Percentiles rank a stretch among this genome's conserved stretches.
Evolutionary conservation across 1,284 basidiomycete species (phyloP).

Genomic region (Coniferiporia sulphurascens): DNA sequence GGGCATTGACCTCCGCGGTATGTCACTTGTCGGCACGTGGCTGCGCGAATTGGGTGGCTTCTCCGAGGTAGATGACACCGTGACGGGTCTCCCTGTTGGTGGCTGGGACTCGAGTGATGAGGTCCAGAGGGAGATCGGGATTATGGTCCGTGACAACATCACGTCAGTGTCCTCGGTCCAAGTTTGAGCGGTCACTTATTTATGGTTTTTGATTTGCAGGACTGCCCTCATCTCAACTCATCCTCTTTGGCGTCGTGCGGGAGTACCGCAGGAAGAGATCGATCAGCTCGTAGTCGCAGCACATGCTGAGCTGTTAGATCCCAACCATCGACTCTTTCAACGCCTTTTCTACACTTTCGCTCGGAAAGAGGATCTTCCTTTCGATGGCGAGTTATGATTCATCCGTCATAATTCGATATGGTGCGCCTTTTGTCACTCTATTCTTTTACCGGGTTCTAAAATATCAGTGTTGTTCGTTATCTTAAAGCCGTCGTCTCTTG

Average conservation of each 20-base stretch:
- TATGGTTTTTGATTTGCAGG: not conserved
- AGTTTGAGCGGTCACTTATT: not conserved
- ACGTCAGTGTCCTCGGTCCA: not conserved
- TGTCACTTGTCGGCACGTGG: slow-evolving; percentile 11
- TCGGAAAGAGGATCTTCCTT: slow-evolving; percentile 10
- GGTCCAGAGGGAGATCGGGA: slow-evolving; percentile 17
- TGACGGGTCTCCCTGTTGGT: slow-evolving; percentile 14
- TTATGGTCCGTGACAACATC: slow-evolving; percentile 18
- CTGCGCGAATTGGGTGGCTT: slow-evolving; percentile 17
- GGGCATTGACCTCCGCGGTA: slow-evolving; percentile 8
- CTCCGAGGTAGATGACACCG: slow-evolving; percentile 13
- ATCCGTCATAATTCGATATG: not conserved
- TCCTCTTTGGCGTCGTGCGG: slow-evolving; percentile 13
- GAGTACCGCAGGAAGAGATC: slow-evolving; percentile 13
- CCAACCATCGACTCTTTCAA: slow-evolving; percentile 8
- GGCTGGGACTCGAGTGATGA: slow-evolving; percentile 16
- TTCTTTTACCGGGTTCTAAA: not conserved
- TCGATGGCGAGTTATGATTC: slow-evolving; percentile 1
- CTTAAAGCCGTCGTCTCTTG: not conserved
- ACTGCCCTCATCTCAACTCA: slow-evolving; percentile 5
- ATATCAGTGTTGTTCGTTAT: not conserved
- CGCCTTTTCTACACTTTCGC: slow-evolving; percentile 15
- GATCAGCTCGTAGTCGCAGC: slow-evolving; percentile 6
- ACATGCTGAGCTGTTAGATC: slow-evolving; percentile 13
- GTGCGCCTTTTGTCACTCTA: not conserved